These are phyloP conservation scores for Herpetomonas muscarum DNA, from an alignment of 208 protist genomes.

Conservation along the genomic window DNA sequence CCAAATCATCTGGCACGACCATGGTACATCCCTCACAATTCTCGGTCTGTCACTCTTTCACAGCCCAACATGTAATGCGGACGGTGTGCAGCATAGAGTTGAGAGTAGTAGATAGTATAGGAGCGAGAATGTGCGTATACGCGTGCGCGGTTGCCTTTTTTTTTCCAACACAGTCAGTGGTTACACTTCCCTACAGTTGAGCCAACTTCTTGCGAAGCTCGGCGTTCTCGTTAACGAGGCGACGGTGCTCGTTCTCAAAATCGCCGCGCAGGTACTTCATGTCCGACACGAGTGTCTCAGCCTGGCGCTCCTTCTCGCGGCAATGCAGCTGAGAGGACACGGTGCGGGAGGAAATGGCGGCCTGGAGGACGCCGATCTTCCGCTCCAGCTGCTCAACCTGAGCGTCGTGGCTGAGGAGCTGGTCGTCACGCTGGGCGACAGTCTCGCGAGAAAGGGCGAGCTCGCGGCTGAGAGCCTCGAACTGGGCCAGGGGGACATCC, in stretches of 20 bases:
- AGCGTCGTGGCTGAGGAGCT: conserved; percentile 65
- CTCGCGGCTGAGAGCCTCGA: conserved; percentile 60
- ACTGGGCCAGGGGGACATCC: conserved; percentile 62
- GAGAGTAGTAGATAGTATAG: too few species aligned
- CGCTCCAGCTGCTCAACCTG: conserved; percentile 71
- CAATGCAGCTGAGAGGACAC: conserved; percentile 47
- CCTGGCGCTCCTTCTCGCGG: conserved; percentile 56
- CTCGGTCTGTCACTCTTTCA: too few species aligned
- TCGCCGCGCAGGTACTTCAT: conserved; percentile 45
- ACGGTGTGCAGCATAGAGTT: too few species aligned
- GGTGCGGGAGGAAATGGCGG: conserved; percentile 57
- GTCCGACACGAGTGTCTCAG: conserved; percentile 42
- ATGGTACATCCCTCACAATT: too few species aligned
- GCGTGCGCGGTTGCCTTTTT: too few species aligned
- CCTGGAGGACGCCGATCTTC: conserved; percentile 68
- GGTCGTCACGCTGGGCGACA: conserved; percentile 56
- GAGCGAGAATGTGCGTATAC: too few species aligned
- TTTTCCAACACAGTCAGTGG: neutral
- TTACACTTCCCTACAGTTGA: conserved; percentile 1
- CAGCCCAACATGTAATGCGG: too few species aligned
- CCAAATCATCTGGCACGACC: too few species aligned
- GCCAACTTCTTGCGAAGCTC: conserved; percentile 28
- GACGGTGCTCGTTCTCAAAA: conserved; percentile 46
- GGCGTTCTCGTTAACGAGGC: conserved; percentile 47
- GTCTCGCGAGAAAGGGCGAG: conserved; percentile 61